A percentile compares a stretch with the other conserved stretches of the same genome.
Evolutionary conservation across 768 basidiomycete species (phyloP).

Genomic region (Amylocystis lapponica): DNA sequence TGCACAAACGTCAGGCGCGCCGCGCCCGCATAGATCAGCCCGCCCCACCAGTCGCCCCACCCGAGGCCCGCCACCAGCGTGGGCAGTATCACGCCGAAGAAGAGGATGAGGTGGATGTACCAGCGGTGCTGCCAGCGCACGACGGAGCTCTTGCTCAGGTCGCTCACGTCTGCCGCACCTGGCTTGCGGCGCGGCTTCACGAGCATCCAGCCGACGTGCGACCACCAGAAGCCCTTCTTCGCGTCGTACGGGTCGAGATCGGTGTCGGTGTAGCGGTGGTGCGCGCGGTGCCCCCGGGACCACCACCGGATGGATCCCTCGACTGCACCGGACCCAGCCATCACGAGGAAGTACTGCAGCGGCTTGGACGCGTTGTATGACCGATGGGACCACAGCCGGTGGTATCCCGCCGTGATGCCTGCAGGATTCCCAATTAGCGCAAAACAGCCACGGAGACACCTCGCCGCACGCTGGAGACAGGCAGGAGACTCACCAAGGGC

Average conservation of each 20-base stretch:
- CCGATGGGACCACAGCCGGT: slow-evolving; percentile 52
- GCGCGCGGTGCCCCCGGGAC: slow-evolving; percentile 49
- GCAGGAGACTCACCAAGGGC: slow-evolving; percentile 2
- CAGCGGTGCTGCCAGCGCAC: slow-evolving; percentile 48
- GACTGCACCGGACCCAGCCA: slow-evolving; percentile 44
- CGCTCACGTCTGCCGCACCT: slow-evolving; percentile 45
- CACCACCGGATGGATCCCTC: slow-evolving; percentile 56
- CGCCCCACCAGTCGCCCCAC: slow-evolving; percentile 52
- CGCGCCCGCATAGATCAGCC: slow-evolving; percentile 45
- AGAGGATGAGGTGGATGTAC: slow-evolving; percentile 37
- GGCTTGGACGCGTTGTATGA: slow-evolving; percentile 45
- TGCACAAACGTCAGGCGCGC: slow-evolving; percentile 45
- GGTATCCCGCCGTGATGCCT: slow-evolving; percentile 38
- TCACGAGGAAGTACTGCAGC: slow-evolving; percentile 41
- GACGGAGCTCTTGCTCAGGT: slow-evolving; percentile 39
- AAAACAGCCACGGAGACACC: background rate
- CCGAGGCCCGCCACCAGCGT: slow-evolving; percentile 40
- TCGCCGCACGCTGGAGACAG: background rate
- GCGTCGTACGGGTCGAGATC: slow-evolving; percentile 54
- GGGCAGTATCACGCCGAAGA: slow-evolving; percentile 42
- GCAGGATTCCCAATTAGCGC: background rate
- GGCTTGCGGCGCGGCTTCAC: slow-evolving; percentile 42
- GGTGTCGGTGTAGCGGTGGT: slow-evolving; percentile 50
- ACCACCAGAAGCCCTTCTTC: slow-evolving; percentile 43
- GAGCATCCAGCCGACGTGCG: slow-evolving; percentile 51